Conservation (phyloP, 2,329 filamentous ascomycete species). For the Coleophoma cylindrospora region DNA sequence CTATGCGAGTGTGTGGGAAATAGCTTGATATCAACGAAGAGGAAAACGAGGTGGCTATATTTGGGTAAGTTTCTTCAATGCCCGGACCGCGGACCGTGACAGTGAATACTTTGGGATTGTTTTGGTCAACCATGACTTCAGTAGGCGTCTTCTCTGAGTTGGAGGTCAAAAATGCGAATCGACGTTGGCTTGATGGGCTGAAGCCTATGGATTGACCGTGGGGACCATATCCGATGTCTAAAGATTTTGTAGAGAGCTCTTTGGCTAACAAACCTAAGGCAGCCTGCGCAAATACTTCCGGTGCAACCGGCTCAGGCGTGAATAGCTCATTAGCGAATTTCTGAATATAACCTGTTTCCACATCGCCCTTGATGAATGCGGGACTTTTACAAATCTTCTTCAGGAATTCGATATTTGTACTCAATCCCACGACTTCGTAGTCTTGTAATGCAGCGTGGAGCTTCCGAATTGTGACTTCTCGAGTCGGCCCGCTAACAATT, state of each 20-base stretch:
- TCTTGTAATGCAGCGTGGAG: slow-evolving; percentile 74
- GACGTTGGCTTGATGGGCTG: slow-evolving; percentile 14
- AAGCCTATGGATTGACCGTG: slow-evolving; percentile 46
- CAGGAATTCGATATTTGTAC: slow-evolving; percentile 95
- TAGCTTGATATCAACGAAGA: slow-evolving; percentile 58
- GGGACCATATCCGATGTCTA: slow-evolving; percentile 30
- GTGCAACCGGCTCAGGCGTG: slow-evolving; percentile 48
- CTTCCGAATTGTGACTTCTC: slow-evolving; percentile 78
- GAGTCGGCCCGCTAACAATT: slow-evolving; percentile 77
- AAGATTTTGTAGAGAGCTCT: slow-evolving; percentile 30
- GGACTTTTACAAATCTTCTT: slow-evolving; percentile 79
- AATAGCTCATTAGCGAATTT: slow-evolving; percentile 83
- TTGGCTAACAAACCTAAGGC: slow-evolving; percentile 68
- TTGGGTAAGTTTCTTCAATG: slow-evolving; percentile 26
- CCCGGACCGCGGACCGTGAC: slow-evolving; percentile 42
- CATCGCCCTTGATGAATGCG: slow-evolving; percentile 79
- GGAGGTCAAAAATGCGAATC: slow-evolving; percentile 20
- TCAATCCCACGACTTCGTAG: slow-evolving; percentile 88
- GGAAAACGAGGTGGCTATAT: slow-evolving; percentile 41
- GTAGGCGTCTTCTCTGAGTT: slow-evolving; percentile 5
- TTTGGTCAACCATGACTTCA: slow-evolving; percentile 23
- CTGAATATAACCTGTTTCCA: slow-evolving; percentile 95
- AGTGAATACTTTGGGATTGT: slow-evolving; percentile 29
- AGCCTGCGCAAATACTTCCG: slow-evolving; percentile 81
- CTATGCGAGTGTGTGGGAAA: slow-evolving; percentile 75